Evolutionary conservation across 2,329 filamentous ascomycete species (phyloP), one percentile per base, ranked within the genome.

Genomic region (Penicillium sp.): DNA sequence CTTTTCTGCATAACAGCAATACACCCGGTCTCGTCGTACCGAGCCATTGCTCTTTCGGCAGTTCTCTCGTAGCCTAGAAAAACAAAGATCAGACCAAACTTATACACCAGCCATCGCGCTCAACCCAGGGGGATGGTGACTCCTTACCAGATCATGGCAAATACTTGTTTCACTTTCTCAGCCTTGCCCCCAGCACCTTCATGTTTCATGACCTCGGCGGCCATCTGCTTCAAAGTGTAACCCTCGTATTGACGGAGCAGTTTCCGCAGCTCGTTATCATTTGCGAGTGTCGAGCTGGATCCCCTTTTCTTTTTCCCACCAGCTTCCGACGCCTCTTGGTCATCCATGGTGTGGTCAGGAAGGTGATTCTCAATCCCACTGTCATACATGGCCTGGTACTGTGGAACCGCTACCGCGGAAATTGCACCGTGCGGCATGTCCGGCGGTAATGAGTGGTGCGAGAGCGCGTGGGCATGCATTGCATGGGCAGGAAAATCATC

Each of bases 1-100:
- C 63, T 91, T 87, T 27, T 91, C 92, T 50, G 94, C 95, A 75
- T 99, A 99, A 73, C 93, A 93, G 60, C 93, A 92, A 75, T 98
- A 99, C 2, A 99, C 95, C 59, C 94, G 85, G 64, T 95, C 95
- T 68, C 95, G 85, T 6, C 95, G 92, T 0, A 98, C 94, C 6
- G 95, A 97, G 18, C 76, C 77, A 60, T 67, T 77, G 56, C 75
- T 79, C 67, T 78, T 79, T 49, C 75, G 71, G 57, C 79, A 81
- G 54, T 78, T 81, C 62, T 81, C 78, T 60, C 75, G 76, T 64
- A 82, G 65, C 79, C 79, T 81, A 61, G 10, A 7, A 6, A 40
- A 6, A 40, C 18, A 3, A 43, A 33, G 7, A 19, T 52, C 31
- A 52, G 50, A 27, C 16, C 10, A 13, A 40, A 39, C 18, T 5